Evolutionary conservation across 495 filamentous ascomycete genomes (phyloP), one percentile per base, ranked within the genome.

Genomic region (Xylaria telfairii): DNA sequence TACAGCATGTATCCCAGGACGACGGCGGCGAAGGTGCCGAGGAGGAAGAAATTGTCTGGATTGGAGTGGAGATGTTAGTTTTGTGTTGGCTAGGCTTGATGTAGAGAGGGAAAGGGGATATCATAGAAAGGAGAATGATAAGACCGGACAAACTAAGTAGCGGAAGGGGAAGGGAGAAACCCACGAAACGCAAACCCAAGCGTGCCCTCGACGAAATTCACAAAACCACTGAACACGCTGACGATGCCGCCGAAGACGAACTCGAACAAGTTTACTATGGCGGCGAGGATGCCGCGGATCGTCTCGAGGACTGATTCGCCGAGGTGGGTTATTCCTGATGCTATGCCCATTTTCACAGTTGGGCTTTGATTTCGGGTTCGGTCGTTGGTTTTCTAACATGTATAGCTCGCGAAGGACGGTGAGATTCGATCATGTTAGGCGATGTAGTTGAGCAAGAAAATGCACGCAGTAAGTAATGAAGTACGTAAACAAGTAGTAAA

Each of bases 11-110:
- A 84, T 15, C 75, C 73, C 28, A 85, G 76, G 69, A 88, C 81
- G 13, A 69, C 80, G 19, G 83, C 82, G 7, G 86, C 77, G 6
- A 85, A 44, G 49, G 83, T 84, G 21, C 80, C 82, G 42, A 90
- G 78, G 65, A 90, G 81, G 44, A 86, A 75, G 72, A 88, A 79
- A 71, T 87, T 88, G 74, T 79, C 83, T 85, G 49, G 8, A 21
- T 1, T 13, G 13, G 4, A 4, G n/a, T 3, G 2, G 17, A 15
- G 2, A 32, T 24, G 53, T 32, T 17, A 32, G 53, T 0, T 56
- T 32, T 3, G 12, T n/a, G 4, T 6, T 56, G n/a, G 10, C 28
- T 41, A 15, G 13, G 12, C 19, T 54, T 21, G 44, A 17, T 34
- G 13, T 2, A 46, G 32, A 41, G 2, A 28, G 53, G n/a, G 15